Percentiles rank a stretch among this genome's conserved stretches.
These are phyloP conservation scores for Ganoderma leucocontextum DNA, from an alignment of 1,284 basidiomycete species.

Conservation along the genomic window DNA sequence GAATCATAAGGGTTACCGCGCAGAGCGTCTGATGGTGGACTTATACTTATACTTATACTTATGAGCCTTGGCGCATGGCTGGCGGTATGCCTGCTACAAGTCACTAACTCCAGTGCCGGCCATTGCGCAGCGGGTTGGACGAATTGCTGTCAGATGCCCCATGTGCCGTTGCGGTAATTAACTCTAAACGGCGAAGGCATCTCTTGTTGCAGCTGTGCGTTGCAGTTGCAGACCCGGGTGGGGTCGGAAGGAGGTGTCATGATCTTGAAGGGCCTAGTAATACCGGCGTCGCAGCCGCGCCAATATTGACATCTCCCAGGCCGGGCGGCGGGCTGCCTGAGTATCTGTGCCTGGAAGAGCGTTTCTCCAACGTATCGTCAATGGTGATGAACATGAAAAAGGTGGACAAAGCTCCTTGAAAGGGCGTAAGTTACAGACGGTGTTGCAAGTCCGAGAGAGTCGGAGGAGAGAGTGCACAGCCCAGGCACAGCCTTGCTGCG, in stretches of 20 bases:
- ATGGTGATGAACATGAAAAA: not conserved
- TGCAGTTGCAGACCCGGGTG: conserved; percentile 1
- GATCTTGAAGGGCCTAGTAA: not conserved
- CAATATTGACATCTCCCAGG: not conserved
- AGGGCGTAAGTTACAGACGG: not conserved
- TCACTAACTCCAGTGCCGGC: not conserved
- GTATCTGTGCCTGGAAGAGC: not conserved
- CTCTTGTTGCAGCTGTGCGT: not conserved
- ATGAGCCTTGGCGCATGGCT: not conserved
- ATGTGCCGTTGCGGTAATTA: not conserved
- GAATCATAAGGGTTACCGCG: not conserved
- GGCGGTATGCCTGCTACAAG: not conserved
- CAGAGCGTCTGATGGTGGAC: not conserved
- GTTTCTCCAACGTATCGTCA: not conserved
- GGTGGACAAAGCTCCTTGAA: not conserved
- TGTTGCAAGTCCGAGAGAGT: not conserved
- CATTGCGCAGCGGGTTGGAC: not conserved
- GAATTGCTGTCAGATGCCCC: not conserved
- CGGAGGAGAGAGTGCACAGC: not conserved
- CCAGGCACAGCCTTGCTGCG: not conserved
- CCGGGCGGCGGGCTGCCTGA: not conserved
- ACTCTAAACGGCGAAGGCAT: not conserved
- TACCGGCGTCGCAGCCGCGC: not conserved
- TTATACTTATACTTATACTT: too few species aligned
- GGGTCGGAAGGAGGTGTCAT: conserved; percentile 12